Evolutionary conservation across 2,329 filamentous ascomycete genomes (phyloP).

Genomic region (Epichloe festucae): DNA sequence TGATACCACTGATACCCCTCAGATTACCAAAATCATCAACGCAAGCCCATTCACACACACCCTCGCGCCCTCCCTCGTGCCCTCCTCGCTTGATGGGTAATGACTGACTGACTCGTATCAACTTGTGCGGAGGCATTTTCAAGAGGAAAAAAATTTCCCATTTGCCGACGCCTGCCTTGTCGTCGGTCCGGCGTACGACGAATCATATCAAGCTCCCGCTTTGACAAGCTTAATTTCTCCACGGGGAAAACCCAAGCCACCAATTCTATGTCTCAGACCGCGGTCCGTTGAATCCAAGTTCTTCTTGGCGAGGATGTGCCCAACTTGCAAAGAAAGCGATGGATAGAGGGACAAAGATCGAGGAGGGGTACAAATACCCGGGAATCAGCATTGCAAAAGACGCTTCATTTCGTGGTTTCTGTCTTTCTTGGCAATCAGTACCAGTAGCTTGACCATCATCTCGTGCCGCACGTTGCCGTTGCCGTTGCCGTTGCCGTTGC

Average conservation of each 20-base stretch:
- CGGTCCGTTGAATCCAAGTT: neutral
- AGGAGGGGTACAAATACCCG: neutral
- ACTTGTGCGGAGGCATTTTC: neutral
- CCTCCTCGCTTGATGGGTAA: too few relatives aligned
- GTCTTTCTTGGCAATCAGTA: neutral
- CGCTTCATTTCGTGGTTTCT: neutral
- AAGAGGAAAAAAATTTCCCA: neutral
- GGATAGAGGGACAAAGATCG: neutral
- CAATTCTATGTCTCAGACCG: neutral
- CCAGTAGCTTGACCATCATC: neutral
- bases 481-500: neutral
- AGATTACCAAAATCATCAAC: too few relatives aligned
- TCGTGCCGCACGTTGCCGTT: neutral
- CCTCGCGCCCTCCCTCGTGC: neutral
- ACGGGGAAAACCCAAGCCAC: neutral
- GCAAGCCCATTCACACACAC: too few relatives aligned
- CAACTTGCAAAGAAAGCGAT: neutral
- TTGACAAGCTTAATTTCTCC: neutral
- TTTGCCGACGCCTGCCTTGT: neutral
- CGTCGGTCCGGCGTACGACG: slow-evolving; percentile 7
- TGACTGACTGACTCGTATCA: too few relatives aligned
- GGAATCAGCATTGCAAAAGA: too few relatives aligned
- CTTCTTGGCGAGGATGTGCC: neutral
- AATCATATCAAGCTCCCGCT: neutral
- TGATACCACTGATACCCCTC: too few relatives aligned